Evolutionary conservation across 1,284 basidiomycete genomes (phyloP), one percentile per base, ranked within the genome.

Genomic region (Ceratorhiza oryzae-sativae): DNA sequence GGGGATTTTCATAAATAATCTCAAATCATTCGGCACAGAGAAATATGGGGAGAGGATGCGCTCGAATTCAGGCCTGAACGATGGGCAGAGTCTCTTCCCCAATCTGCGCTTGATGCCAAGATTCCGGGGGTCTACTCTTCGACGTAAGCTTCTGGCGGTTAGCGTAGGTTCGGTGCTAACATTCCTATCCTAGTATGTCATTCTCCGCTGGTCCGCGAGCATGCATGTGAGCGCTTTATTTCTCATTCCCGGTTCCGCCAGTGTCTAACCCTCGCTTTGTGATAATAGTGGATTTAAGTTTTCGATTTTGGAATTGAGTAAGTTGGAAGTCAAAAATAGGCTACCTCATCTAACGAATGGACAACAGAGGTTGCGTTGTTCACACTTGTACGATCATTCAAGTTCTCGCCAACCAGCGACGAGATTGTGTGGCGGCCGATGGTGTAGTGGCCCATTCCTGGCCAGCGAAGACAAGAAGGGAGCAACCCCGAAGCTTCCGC

Each of bases 101-200:
- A 15, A 8, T 65, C 62, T 2, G 62, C 53, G 13, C 10, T 23
- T 1, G 62, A 34, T 4, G 62, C 62, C 9, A 65, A 39, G 12
- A 65, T 23, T 2, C 34, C 62, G 6, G 62, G 62, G 1, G 46
- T 65, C 18, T 65, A 65, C 46, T 65, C 62, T 12, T 65, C 62
- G 12, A 51, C 34, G 62, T 65, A 20, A 23, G 62, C 13, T 13
- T 63, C 15, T 10, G 27, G 15, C 41, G 60, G 27, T 48, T n/a
- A n/a, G n/a, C 45, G 60, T 30, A 18, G n/a, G n/a, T 46, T 23
- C 12, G 25, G 20, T 48, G 18, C 55, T 48, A 48, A 49, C n/a
- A n/a, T n/a, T n/a, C n/a, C n/a, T n/a, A n/a, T n/a, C n/a, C n/a
- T 23, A 65, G 62, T 27, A 65, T 65, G 62, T 51, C 62, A 23